Percentiles rank a stretch among this genome's conserved stretches.
Conservation (phyloP, 768 basidiomycete species). For the Trametes cinnabarina region DNA sequence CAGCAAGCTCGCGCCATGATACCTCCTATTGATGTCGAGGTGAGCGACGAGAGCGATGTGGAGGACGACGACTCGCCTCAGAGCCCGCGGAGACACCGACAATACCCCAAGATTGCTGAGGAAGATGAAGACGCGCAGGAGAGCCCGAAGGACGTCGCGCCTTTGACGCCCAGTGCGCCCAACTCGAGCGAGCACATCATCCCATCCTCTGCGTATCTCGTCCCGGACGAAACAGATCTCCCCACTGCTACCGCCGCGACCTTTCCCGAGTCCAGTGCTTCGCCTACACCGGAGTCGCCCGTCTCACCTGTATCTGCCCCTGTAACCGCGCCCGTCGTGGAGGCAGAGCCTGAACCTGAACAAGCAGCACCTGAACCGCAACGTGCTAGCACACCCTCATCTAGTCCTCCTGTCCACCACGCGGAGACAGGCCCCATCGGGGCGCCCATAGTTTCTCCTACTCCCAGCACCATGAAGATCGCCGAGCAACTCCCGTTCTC, state of each 20-base stretch:
- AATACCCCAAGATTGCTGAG: conserved; percentile 64
- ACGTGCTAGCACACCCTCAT: conserved; percentile 6
- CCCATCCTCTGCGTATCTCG: conserved; percentile 34
- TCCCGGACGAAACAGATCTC: conserved; percentile 28
- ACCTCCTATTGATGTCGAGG: conserved; percentile 71
- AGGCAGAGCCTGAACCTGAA: neutral
- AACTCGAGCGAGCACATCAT: conserved; percentile 22
- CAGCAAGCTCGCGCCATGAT: conserved; percentile 37
- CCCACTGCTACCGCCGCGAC: conserved; percentile 30
- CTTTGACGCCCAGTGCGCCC: neutral
- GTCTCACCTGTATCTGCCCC: conserved; percentile 6
- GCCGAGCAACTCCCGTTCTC: conserved; percentile 21
- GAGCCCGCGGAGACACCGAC: conserved; percentile 21
- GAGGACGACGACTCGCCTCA: conserved; percentile 42
- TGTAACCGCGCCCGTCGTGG: conserved; percentile 3
- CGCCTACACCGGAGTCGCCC: neutral
- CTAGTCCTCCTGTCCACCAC: conserved; percentile 8
- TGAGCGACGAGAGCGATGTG: conserved; percentile 81
- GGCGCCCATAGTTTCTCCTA: conserved; percentile 9
- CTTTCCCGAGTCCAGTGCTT: conserved; percentile 23
- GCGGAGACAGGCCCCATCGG: neutral
- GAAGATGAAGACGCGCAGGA: conserved; percentile 62
- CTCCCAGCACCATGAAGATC: conserved; percentile 19
- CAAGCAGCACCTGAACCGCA: conserved; percentile 2
- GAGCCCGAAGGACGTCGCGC: neutral